Percentiles rank a stretch among this genome's conserved stretches.
Evolutionary conservation across 176 grass and related monocot genomes (phyloP).

Genomic region (Oryza meridionalis): DNA sequence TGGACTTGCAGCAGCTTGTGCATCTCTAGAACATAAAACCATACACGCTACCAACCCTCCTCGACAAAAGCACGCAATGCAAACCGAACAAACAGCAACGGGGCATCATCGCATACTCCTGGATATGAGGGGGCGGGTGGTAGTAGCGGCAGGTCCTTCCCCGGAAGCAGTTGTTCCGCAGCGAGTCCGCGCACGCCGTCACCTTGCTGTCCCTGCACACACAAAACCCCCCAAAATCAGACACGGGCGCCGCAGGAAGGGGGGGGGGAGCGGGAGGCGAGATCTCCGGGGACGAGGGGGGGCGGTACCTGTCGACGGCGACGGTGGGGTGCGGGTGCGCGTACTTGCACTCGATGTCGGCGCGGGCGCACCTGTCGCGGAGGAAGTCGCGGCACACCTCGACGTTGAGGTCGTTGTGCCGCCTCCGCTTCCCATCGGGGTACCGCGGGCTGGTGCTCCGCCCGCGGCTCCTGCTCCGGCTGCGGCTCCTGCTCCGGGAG

Average conservation of each 20-base stretch:
- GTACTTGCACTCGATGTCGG: slow-evolving; percentile 66
- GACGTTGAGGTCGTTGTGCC: slow-evolving; percentile 52
- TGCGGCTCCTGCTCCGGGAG: not conserved
- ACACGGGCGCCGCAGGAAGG: no score
- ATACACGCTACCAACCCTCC: not conserved
- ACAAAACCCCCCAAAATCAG: slow-evolving; percentile 18
- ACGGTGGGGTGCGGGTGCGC: slow-evolving; percentile 67
- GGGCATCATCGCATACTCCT: slow-evolving; percentile 49
- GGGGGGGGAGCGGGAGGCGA: not conserved
- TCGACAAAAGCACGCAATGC: not conserved
- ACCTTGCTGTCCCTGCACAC: slow-evolving; percentile 70
- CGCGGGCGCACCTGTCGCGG: slow-evolving; percentile 51
- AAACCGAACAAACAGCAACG: not conserved
- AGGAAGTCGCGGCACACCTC: slow-evolving; percentile 65
- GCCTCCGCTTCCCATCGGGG: slow-evolving; percentile 54
- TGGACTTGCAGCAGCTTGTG: not conserved
- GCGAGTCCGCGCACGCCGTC: slow-evolving; percentile 73
- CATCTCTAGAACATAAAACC: slow-evolving; percentile 14
- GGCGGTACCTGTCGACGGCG: slow-evolving; percentile 53
- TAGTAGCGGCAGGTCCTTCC: slow-evolving; percentile 74
- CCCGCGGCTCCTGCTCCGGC: not conserved
- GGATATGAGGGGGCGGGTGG: slow-evolving; percentile 70
- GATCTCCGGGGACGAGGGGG: not conserved
- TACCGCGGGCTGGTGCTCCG: slow-evolving; percentile 46
- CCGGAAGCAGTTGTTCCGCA: slow-evolving; percentile 62